Evolutionary conservation across 1,139 yeast genomes (phyloP).

Genomic region (Entelexis sorbosivorans): DNA sequence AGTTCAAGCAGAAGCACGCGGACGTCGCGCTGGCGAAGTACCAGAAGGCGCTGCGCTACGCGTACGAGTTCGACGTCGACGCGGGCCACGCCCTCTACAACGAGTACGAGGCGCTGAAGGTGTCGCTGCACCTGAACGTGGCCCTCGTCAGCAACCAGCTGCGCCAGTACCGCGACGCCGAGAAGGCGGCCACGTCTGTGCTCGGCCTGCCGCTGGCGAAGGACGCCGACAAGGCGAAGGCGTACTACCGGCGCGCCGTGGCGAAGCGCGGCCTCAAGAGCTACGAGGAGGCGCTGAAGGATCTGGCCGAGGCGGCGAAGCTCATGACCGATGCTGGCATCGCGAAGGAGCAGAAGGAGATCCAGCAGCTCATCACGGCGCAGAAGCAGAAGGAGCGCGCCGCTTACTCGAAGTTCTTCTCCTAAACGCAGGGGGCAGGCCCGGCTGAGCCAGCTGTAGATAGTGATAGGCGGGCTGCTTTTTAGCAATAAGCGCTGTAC

Average conservation of each 20-base stretch:
- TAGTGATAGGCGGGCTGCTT: no score
- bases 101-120: constrained; percentile 37
- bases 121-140: constrained; percentile 56
- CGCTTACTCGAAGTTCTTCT: constrained; percentile 74
- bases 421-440: no score
- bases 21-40: constrained; percentile 56
- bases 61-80: constrained; percentile 25
- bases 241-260: constrained; percentile 71
- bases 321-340: constrained; percentile 73
- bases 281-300: constrained; percentile 58
- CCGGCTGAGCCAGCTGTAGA: no score
- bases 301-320: constrained; percentile 55
- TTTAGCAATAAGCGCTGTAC: no score
- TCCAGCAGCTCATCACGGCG: constrained; percentile 42
- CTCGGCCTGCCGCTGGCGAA: constrained; percentile 48
- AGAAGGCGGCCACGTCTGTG: constrained; percentile 54
- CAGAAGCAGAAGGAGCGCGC: constrained; percentile 65
- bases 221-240: constrained; percentile 65
- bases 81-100: constrained; percentile 22
- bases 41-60: constrained; percentile 28
- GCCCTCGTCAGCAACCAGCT: constrained; percentile 63
- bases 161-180: constrained; percentile 43
- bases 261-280: constrained; percentile 57
- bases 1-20: constrained; percentile 53
- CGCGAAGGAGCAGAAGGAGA: constrained; percentile 51